Percentiles rank a stretch among this genome's conserved stretches.
phyloP scores from a whole-genome alignment of 371 early-diverging fungal genomes.

The Gilbertella persicaria region DNA sequence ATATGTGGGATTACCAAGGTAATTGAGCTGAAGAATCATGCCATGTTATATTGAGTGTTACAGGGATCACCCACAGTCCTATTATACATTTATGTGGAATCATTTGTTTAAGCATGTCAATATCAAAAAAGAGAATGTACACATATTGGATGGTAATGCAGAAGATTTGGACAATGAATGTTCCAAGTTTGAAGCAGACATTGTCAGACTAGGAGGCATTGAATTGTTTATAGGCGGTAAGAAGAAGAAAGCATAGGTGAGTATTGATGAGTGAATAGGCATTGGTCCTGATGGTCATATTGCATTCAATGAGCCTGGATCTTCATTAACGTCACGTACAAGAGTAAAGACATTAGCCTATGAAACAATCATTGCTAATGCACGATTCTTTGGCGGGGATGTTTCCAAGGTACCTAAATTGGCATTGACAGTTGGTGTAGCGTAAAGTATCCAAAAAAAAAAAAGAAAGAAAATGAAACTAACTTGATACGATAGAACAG shows the following conservation, averaged over 20 bases:
- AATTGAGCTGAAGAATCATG: background rate
- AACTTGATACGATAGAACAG: conserved; percentile 54
- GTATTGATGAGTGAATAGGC: conserved; percentile 43
- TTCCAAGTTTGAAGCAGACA: conserved; percentile 60
- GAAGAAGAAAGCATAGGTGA: background rate
- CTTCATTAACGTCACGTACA: conserved; percentile 81
- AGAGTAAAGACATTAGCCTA: conserved; percentile 90
- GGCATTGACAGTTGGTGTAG: conserved; percentile 88
- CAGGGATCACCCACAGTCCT: conserved; percentile 63
- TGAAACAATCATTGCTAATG: conserved; percentile 88
- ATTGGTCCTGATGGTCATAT: conserved; percentile 75
- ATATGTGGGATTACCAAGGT: conserved; percentile 56
- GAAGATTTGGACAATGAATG: conserved; percentile 65
- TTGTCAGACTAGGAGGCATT: conserved; percentile 60
- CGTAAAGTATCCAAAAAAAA: conserved; percentile 42
- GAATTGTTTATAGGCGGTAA: conserved; percentile 58
- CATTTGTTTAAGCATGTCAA: conserved; percentile 68
- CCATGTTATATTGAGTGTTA: too few relatives aligned
- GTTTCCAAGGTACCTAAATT: conserved; percentile 87
- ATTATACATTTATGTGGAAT: conserved; percentile 68
- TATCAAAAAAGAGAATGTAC: conserved; percentile 57
- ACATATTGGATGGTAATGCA: conserved; percentile 68
- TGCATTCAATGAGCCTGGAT: conserved; percentile 93
- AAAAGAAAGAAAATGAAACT: background rate
- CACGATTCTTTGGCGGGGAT: conserved; percentile 87